Evolutionary conservation across 2,329 filamentous ascomycete genomes (phyloP), one percentile per base, ranked within the genome.

Genomic region (Alternaria hordeiaustralica): DNA sequence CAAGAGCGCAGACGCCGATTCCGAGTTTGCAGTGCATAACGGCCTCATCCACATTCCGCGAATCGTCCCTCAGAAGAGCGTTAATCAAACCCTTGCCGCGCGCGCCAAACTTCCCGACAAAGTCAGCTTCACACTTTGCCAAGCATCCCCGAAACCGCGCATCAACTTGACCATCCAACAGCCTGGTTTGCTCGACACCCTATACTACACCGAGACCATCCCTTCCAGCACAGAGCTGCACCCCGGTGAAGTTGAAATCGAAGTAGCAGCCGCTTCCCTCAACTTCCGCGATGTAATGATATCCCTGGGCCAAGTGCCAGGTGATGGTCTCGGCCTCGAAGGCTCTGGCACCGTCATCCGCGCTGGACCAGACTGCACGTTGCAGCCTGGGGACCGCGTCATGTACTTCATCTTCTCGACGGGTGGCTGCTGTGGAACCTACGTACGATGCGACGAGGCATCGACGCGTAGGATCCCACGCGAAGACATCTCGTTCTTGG

Each of bases 211-310:
- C 13, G 53, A 61, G 15, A 59, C 46, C 11, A 25, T 54, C 15
- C 20, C 30, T 21, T 30, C 46, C 10, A 47, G 30, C 28, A 33
- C 33, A n/a, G 57, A 60, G 10, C 47, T 70, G 20, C 54, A 25
- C 6, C 43, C 53, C 1, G 61, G 60, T n/a, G 62, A 74, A 50
- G 58, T 72, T 13, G 69, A 71, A 18, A 54, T 74, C 12, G 50
- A 68, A 28, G 64, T 70, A 26, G 47, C 33, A 33, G 64, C 65
- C 10, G 45, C 62, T 8, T 62, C 60, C 13, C 36, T 72, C 47
- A 75, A 75, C 46, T 74, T 71, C 63, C 44, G 45, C 25, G 62
- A 64, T 26, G 49, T 65, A 8, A 60, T 61, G 58, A 55, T 61
- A n/a, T 43, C 46, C 13, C 18, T 64, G 44, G 51, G 55, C 6